Conservation (phyloP, 257 asterid species). For the Perilla frutescens region DNA sequence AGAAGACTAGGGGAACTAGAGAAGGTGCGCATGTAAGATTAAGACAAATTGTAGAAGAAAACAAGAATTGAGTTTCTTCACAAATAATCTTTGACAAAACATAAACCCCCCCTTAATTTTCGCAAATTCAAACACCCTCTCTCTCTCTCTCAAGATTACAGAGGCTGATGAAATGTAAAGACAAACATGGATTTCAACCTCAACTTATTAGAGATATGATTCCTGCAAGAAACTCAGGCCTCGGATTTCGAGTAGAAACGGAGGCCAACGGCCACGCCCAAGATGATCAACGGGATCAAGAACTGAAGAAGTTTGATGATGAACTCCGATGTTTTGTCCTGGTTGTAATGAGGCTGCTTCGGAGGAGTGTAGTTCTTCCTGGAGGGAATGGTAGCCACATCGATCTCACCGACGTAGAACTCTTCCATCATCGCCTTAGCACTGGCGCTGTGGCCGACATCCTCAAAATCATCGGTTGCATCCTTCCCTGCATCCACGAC, state of each 20-base stretch:
- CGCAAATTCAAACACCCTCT: slow-evolving; percentile 23
- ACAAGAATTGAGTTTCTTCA: neutral
- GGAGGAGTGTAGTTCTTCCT: slow-evolving; percentile 71
- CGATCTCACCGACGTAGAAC: slow-evolving; percentile 64
- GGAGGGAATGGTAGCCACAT: slow-evolving; percentile 64
- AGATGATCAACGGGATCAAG: slow-evolving; percentile 75
- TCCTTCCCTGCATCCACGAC: slow-evolving; percentile 63
- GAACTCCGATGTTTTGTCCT: slow-evolving; percentile 81
- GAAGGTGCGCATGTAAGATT: too few species aligned
- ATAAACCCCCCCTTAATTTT: neutral
- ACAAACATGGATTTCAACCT: slow-evolving; percentile 3
- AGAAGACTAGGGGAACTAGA: too few species aligned
- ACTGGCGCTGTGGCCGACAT: slow-evolving; percentile 74
- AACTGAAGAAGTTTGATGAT: slow-evolving; percentile 81
- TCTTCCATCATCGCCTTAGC: slow-evolving; percentile 78
- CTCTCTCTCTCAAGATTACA: slow-evolving; percentile 6
- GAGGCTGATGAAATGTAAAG: neutral
- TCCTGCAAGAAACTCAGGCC: slow-evolving; percentile 35
- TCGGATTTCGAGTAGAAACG: slow-evolving; percentile 78
- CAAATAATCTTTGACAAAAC: neutral
- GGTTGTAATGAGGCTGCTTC: slow-evolving; percentile 85
- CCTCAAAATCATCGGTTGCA: slow-evolving; percentile 93
- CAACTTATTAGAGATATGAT: slow-evolving; percentile 18
- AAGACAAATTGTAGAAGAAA: too few species aligned
- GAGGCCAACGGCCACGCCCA: slow-evolving; percentile 74